These are phyloP conservation scores for Beta corolliflora DNA, from an alignment of 179 eudicot genomes.

Conservation along the genomic window DNA sequence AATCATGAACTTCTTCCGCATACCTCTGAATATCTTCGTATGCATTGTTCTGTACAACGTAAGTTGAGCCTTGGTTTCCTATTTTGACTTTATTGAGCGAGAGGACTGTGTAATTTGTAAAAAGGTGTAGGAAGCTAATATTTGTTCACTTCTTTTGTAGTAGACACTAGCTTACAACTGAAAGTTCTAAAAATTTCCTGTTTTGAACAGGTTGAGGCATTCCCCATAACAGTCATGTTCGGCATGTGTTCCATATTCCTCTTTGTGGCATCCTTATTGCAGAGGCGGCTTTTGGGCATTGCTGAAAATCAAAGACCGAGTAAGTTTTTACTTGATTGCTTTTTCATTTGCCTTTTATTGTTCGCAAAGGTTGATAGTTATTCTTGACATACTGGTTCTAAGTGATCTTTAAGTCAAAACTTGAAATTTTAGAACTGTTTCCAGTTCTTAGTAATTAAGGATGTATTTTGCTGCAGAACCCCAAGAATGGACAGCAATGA, in stretches of 20 bases:
- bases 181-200: constrained; percentile 33
- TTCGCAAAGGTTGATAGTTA: neutral
- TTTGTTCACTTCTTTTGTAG: too few relatives aligned
- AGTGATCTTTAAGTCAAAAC: neutral
- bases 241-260: constrained; percentile 99
- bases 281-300: constrained; percentile 75
- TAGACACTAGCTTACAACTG: neutral
- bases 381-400: neutral
- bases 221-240: constrained; percentile 93
- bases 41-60: constrained; percentile 94
- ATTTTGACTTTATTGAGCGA: neutral
- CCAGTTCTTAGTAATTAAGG: neutral
- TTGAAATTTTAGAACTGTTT: neutral
- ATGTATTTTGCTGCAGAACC: constrained; percentile 30
- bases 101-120: neutral
- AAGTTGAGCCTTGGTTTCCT: constrained; percentile 30
- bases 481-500: constrained; percentile 42
- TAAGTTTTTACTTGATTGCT: constrained; percentile 36
- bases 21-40: constrained; percentile 91
- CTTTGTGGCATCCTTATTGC: constrained; percentile 75
- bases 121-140: neutral
- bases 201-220: constrained; percentile 72
- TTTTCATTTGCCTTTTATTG: neutral
- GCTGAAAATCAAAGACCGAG: constrained; percentile 74
- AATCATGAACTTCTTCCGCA: constrained; percentile 98